A percentile compares a stretch with the other conserved stretches of the same genome.
phyloP scores from a whole-genome alignment of 257 asterid genomes.

The Solanum gracilifrons region DNA sequence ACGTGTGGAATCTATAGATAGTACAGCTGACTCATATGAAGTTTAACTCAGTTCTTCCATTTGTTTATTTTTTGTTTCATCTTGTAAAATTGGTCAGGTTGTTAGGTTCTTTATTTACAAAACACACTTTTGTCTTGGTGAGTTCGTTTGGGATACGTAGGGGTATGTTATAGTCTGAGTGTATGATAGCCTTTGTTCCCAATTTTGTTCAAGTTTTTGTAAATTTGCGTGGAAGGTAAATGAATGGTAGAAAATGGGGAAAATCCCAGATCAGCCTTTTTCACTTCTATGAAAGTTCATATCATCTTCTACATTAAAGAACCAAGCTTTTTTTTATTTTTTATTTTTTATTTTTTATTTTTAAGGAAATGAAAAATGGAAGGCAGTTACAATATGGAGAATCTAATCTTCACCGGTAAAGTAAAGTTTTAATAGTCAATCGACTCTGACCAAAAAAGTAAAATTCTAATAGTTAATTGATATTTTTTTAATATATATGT shows the following conservation, averaged over 20 bases:
- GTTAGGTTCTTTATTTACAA: not conserved
- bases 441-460: too few species aligned
- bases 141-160: slow-evolving; percentile 8
- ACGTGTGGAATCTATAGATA: slow-evolving; percentile 58
- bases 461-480: too few species aligned
- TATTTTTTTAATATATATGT: too few species aligned
- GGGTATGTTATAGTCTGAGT: slow-evolving; percentile 3
- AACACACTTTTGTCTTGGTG: not conserved
- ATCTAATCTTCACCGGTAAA: too few species aligned
- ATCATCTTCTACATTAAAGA: not conserved
- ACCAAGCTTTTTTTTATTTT: not conserved
- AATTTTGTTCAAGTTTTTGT: slow-evolving; percentile 5
- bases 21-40: slow-evolving; percentile 55
- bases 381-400: too few species aligned
- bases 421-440: too few species aligned
- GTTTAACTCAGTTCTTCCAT: slow-evolving; percentile 19
- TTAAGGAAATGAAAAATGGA: too few species aligned
- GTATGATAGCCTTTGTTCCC: slow-evolving; percentile 9
- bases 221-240: slow-evolving; percentile 6
- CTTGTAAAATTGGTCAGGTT: slow-evolving; percentile 17
- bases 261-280: not conserved
- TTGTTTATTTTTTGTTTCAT: slow-evolving; percentile 6
- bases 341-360: too few species aligned
- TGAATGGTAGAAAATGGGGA: not conserved
- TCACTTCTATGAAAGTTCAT: not conserved